A percentile compares a stretch with the other conserved stretches of the same genome.
Conservation (phyloP, 768 basidiomycete genomes). For the Tylopilus felleus region DNA sequence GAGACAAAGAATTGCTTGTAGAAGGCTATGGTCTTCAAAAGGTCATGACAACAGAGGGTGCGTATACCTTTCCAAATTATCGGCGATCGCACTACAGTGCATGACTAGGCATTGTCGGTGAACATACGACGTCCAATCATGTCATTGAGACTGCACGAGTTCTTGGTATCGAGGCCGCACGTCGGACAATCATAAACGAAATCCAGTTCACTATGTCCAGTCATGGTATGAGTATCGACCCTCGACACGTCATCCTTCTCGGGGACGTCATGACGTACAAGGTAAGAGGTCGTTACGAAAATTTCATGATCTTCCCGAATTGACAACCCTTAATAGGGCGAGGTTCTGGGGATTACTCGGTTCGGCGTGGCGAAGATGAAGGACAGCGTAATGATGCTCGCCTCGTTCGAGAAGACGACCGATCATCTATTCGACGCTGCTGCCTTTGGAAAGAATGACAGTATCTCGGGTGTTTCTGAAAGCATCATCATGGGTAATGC, state of each 20-base stretch:
- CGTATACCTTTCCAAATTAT: conserved; percentile 8
- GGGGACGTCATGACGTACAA: conserved; percentile 99
- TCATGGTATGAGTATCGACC: conserved; percentile 98
- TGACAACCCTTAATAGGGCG: conserved; percentile 56
- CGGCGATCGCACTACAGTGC: neutral
- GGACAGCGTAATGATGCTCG: conserved; percentile 97
- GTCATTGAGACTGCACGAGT: conserved; percentile 95
- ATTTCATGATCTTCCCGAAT: neutral
- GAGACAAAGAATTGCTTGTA: conserved; percentile 88
- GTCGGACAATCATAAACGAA: conserved; percentile 92
- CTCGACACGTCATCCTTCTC: conserved; percentile 96
- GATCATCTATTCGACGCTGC: conserved; percentile 99
- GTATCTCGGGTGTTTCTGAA: conserved; percentile 95
- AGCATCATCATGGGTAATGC: conserved; percentile 99
- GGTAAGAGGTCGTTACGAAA: conserved; percentile 38
- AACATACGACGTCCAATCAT: conserved; percentile 92
- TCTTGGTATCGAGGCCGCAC: conserved; percentile 96
- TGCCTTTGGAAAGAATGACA: conserved; percentile 92
- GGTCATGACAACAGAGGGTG: conserved; percentile 97
- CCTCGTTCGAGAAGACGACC: conserved; percentile 99
- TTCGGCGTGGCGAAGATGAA: conserved; percentile 99
- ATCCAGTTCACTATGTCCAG: conserved; percentile 96
- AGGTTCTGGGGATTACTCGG: conserved; percentile 96
- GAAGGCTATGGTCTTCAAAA: conserved; percentile 96
- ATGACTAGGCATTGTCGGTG: conserved; percentile 78